phyloP scores from a whole-genome alignment of 139 green algal species.

The Axilococcus clingmanii region DNA sequence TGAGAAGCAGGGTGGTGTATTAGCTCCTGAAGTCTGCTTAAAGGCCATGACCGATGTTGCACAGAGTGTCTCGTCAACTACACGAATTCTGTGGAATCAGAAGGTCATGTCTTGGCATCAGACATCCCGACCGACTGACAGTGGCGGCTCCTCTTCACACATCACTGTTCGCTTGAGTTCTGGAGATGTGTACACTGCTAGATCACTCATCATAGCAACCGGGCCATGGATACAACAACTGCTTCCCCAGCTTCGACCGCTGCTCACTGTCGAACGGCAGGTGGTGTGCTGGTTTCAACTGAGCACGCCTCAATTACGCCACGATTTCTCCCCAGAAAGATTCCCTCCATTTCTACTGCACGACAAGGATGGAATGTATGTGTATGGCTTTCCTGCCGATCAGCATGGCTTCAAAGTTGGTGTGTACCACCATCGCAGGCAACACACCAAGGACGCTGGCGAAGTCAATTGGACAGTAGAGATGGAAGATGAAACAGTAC shows the following conservation, averaged over 20 bases:
- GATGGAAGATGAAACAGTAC: background rate
- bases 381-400: slow-evolving; percentile 54
- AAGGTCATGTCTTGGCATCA: slow-evolving; percentile 21
- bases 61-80: slow-evolving; percentile 15
- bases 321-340: slow-evolving; percentile 7
- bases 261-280: slow-evolving; percentile 28
- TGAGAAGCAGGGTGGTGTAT: slow-evolving; percentile 50
- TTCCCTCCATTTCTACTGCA: slow-evolving; percentile 53
- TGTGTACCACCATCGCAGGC: slow-evolving; percentile 12
- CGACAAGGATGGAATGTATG: slow-evolving; percentile 19
- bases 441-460: background rate
- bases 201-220: slow-evolving; percentile 39
- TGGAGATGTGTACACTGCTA: slow-evolving; percentile 10
- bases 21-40: slow-evolving; percentile 54
- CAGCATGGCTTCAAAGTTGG: slow-evolving; percentile 35
- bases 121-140: background rate
- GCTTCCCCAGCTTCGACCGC: slow-evolving; percentile 42
- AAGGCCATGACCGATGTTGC: slow-evolving; percentile 26
- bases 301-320: slow-evolving; percentile 15
- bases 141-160: background rate
- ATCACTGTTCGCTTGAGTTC: background rate
- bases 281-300: slow-evolving; percentile 51
- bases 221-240: slow-evolving; percentile 58
- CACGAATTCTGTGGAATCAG: slow-evolving; percentile 12
- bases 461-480: background rate